These are phyloP conservation scores for Fusarium chuoi DNA, from an alignment of 2,329 filamentous ascomycete species.

Conservation along the genomic window DNA sequence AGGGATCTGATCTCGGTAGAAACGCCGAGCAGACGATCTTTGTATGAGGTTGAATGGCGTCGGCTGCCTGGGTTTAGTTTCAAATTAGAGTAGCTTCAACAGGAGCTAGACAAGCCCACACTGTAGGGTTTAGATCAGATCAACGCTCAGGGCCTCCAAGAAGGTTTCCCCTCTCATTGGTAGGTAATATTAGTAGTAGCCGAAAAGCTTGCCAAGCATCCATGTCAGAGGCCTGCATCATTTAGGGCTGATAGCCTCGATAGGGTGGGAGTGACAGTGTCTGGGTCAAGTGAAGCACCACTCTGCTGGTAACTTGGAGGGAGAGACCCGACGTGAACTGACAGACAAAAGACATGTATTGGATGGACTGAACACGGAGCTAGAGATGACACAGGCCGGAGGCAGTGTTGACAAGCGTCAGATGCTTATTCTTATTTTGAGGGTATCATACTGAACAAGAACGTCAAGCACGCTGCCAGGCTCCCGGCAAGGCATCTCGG, in stretches of 20 bases:
- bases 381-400: conserved; percentile 21
- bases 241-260: conserved; percentile 38
- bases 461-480: not conserved
- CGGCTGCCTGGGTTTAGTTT: conserved; percentile 26
- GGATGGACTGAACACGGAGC: conserved; percentile 2
- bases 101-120: conserved; percentile 26
- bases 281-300: conserved; percentile 21
- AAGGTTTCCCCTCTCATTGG: conserved; percentile 18
- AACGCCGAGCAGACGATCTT: conserved; percentile 11
- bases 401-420: conserved; percentile 31
- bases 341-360: conserved; percentile 3
- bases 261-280: conserved; percentile 30
- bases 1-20: not conserved
- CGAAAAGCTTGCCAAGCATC: conserved; percentile 25
- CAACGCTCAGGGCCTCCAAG: conserved; percentile 2
- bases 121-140: conserved; percentile 33
- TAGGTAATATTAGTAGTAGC: conserved; percentile 35
- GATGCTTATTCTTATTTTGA: conserved; percentile 38
- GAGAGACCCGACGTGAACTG: not conserved
- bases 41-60: conserved; percentile 28
- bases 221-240: conserved; percentile 28
- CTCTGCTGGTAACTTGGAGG: conserved; percentile 30
- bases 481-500: conserved; percentile 22
- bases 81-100: conserved; percentile 30
- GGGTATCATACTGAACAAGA: not conserved